These are phyloP conservation scores for Boletus sensibilis DNA, from an alignment of 768 basidiomycete genomes.

Conservation along the genomic window DNA sequence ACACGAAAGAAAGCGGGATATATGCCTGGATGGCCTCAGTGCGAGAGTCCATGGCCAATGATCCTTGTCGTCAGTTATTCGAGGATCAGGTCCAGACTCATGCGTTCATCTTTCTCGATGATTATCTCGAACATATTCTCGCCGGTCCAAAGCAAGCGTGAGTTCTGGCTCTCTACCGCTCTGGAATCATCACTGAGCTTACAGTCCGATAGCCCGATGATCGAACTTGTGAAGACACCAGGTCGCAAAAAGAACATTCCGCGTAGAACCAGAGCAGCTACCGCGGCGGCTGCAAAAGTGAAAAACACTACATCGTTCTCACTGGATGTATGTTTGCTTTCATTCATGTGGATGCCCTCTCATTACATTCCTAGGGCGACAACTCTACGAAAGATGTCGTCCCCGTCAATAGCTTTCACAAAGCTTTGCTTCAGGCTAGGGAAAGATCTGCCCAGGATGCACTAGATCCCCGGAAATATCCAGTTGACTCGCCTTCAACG, in stretches of 20 bases:
- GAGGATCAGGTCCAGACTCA: constrained; percentile 72
- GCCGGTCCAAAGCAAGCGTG: constrained; percentile 67
- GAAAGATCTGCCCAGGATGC: constrained; percentile 13
- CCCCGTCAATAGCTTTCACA: constrained; percentile 48
- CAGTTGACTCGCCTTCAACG: background rate
- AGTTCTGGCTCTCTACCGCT: constrained; percentile 16
- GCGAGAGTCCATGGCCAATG: constrained; percentile 65
- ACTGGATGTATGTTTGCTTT: constrained; percentile 42
- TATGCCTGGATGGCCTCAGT: constrained; percentile 68
- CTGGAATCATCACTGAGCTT: background rate
- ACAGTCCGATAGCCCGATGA: constrained; percentile 51
- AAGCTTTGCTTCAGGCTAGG: constrained; percentile 41
- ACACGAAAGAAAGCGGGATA: constrained; percentile 42
- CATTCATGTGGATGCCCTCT: constrained; percentile 1
- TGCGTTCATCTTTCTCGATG: constrained; percentile 77
- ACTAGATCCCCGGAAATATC: background rate
- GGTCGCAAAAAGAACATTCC: constrained; percentile 62
- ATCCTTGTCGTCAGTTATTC: constrained; percentile 68
- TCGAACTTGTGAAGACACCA: constrained; percentile 83
- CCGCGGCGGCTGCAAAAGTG: constrained; percentile 43
- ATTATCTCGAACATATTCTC: constrained; percentile 71
- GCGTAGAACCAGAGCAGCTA: constrained; percentile 48
- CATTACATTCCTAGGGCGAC: constrained; percentile 34
- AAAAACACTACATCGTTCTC: constrained; percentile 41
- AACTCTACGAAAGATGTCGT: constrained; percentile 39